Evolutionary conservation across 805 yeast species (phyloP).

Genomic region (Pichia gijzeniarum): DNA sequence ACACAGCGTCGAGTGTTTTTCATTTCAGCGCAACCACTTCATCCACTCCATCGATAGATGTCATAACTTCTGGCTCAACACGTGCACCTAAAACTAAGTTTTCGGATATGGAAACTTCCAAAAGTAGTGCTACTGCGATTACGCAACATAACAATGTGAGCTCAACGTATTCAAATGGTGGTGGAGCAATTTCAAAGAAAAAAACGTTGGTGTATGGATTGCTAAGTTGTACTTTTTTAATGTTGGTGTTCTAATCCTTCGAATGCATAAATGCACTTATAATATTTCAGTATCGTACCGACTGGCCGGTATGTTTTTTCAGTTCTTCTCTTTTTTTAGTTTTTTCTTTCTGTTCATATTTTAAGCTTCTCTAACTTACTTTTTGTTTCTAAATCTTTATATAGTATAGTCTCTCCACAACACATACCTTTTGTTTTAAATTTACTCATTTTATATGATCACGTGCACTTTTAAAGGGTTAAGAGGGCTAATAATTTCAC

Average conservation of each 20-base stretch:
- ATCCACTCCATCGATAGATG: neutral
- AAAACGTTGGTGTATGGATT: slow-evolving; percentile 2
- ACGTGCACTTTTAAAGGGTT: too few species aligned
- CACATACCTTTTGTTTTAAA: too few species aligned
- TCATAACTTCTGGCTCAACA: neutral
- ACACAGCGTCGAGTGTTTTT: too few species aligned
- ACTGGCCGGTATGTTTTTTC: neutral
- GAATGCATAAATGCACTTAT: too few species aligned
- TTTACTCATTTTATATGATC: too few species aligned
- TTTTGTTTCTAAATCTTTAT: too few species aligned
- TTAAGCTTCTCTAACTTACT: too few species aligned
- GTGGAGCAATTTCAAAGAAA: neutral
- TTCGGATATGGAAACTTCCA: too few species aligned
- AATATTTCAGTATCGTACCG: neutral
- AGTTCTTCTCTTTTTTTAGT: too few species aligned
- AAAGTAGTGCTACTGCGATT: neutral
- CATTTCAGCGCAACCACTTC: neutral
- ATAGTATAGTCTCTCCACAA: too few species aligned
- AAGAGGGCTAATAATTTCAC: too few species aligned
- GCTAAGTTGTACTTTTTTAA: neutral
- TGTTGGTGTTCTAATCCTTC: neutral
- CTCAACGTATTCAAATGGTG: neutral
- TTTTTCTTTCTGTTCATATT: too few species aligned
- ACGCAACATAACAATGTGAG: neutral
- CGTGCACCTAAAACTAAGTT: neutral